Evolutionary conservation across 176 grass and related monocot species (phyloP).

Genomic region (Aegilops speltoides): DNA sequence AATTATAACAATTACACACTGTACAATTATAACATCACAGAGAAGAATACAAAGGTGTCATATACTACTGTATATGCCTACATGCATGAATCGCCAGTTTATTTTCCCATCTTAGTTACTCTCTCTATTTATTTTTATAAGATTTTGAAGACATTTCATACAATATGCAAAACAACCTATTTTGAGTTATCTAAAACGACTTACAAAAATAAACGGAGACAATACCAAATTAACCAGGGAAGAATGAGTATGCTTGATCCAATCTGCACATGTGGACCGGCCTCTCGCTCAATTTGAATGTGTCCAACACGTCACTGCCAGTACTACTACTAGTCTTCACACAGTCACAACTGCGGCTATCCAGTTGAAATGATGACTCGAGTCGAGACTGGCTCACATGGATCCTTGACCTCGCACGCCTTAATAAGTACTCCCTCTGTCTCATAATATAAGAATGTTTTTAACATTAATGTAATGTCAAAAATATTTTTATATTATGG

Average conservation of each 20-base stretch:
- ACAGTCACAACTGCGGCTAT: neutral
- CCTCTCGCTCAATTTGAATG: neutral
- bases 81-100: neutral
- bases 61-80: neutral
- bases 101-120: neutral
- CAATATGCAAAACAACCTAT: too few species aligned
- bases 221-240: neutral
- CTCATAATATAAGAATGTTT: too few species aligned
- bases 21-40: neutral
- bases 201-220: too few species aligned
- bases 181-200: too few species aligned
- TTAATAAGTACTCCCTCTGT: too few species aligned
- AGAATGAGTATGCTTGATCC: neutral
- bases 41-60: neutral
- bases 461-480: too few species aligned
- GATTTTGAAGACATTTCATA: too few species aligned
- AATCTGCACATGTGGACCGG: neutral
- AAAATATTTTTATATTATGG: too few species aligned
- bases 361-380: neutral
- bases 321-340: conserved; percentile 3
- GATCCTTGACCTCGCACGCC: neutral
- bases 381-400: neutral
- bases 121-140: too few species aligned
- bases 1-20: too few species aligned
- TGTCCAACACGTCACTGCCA: conserved; percentile 14